Evolutionary conservation across 208 protist species (phyloP).

Genomic region (Leishmania martiniquensis): DNA sequence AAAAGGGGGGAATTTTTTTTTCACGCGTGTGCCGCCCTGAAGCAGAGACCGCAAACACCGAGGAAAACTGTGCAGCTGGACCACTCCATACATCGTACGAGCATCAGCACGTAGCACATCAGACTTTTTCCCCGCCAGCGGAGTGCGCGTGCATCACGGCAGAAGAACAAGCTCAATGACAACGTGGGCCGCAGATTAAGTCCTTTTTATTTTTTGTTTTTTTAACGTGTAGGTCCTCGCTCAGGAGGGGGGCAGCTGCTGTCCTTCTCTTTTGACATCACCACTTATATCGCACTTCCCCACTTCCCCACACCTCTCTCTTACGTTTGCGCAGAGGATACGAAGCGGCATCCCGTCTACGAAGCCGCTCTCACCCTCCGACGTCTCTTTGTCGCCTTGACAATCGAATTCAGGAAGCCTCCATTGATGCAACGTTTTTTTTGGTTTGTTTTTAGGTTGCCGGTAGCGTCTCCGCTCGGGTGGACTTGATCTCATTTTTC

Average conservation of each 20-base stretch:
- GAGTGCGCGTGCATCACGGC: not conserved
- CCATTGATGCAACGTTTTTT: not conserved
- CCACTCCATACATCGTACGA: too few species aligned
- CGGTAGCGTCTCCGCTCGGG: too few species aligned
- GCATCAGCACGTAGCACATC: too few species aligned
- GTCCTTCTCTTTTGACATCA: too few species aligned
- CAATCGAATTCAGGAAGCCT: not conserved
- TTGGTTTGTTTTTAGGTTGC: too few species aligned
- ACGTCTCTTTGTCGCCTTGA: not conserved
- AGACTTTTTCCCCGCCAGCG: too few species aligned
- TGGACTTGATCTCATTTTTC: too few species aligned
- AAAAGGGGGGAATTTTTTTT: not conserved
- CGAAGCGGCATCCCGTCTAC: not conserved
- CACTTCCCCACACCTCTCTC: not conserved
- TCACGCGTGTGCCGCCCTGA: too few species aligned
- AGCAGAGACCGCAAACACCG: not conserved
- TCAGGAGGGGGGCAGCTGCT: too few species aligned
- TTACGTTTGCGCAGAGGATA: not conserved
- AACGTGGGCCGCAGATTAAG: too few species aligned
- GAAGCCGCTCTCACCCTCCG: not conserved
- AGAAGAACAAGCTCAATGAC: not conserved
- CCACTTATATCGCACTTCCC: not conserved
- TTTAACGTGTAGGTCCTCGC: not conserved
- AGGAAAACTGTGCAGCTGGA: not conserved
- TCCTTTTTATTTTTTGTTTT: not conserved